phyloP scores from a whole-genome alignment of 2,329 filamentous ascomycete species.

The Neopestalotiopsis rosae region DNA sequence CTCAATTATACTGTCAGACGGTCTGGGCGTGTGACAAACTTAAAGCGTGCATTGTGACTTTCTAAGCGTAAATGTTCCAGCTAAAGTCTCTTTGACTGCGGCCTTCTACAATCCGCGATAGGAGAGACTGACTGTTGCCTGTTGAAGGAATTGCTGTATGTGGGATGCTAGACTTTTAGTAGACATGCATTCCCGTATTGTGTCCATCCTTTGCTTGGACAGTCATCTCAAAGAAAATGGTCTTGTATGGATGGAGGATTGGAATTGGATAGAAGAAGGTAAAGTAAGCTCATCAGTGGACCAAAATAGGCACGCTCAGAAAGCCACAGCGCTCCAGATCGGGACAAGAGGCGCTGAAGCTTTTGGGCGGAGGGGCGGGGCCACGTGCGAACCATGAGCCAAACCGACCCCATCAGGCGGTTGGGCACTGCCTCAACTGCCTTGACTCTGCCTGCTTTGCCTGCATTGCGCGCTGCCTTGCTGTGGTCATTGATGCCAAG shows the following conservation, averaged over 20 bases:
- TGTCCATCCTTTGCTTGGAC: background rate
- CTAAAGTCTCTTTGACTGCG: background rate
- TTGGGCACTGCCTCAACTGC: slow-evolving; percentile 10
- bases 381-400: slow-evolving; percentile 15
- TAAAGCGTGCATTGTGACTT: background rate
- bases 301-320: background rate
- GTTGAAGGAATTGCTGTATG: background rate
- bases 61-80: background rate
- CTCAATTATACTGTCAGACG: background rate
- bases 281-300: background rate
- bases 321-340: background rate
- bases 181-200: background rate
- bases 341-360: background rate
- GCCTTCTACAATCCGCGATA: background rate
- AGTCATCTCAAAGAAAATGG: background rate
- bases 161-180: background rate
- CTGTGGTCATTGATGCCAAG: background rate
- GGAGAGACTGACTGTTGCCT: background rate
- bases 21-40: background rate
- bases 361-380: background rate
- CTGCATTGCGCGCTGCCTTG: background rate
- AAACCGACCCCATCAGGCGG: background rate
- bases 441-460: background rate
- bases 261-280: background rate
- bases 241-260: background rate